Percentiles rank a stretch among this genome's conserved stretches.
phyloP scores from a whole-genome alignment of 148 eudicot species.

The Simmondsia chinensis region DNA sequence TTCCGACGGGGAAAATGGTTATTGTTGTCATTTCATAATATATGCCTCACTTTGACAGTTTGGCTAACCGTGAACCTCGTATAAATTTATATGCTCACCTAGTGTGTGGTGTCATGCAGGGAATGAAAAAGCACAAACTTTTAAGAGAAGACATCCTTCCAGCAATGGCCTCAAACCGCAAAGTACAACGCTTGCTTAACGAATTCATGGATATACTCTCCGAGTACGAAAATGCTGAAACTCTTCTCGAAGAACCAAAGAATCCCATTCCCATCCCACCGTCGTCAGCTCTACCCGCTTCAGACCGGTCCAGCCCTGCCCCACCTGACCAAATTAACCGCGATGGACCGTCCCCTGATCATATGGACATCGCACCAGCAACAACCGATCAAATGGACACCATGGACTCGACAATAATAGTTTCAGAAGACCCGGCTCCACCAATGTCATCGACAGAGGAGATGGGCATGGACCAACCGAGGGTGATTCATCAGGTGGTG shows the following conservation, averaged over 20 bases:
- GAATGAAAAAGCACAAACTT: conserved; percentile 86
- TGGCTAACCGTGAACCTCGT: too few species aligned
- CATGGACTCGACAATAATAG: neutral
- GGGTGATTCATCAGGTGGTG: conserved; percentile 18
- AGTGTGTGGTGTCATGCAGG: conserved; percentile 32
- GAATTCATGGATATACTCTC: conserved; percentile 96
- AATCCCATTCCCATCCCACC: conserved; percentile 10
- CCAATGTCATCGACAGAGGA: conserved; percentile 14
- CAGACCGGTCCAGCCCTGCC: conserved; percentile 11
- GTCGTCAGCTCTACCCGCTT: conserved; percentile 6
- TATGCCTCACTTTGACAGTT: too few species aligned
- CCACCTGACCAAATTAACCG: too few species aligned
- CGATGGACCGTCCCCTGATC: too few species aligned
- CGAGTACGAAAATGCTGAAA: conserved; percentile 53
- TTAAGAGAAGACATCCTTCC: conserved; percentile 94
- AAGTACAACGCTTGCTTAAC: conserved; percentile 82
- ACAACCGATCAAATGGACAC: conserved; percentile 11
- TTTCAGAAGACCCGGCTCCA: neutral
- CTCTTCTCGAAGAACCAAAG: conserved; percentile 13
- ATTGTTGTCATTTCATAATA: neutral
- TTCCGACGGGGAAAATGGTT: too few species aligned
- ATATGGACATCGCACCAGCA: conserved; percentile 5
- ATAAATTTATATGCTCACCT: neutral
- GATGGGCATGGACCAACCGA: conserved; percentile 15
- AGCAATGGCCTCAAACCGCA: conserved; percentile 88